Evolutionary conservation across 1,284 basidiomycete genomes (phyloP), one percentile per base, ranked within the genome.

Genomic region (Tausonia pullulans): DNA sequence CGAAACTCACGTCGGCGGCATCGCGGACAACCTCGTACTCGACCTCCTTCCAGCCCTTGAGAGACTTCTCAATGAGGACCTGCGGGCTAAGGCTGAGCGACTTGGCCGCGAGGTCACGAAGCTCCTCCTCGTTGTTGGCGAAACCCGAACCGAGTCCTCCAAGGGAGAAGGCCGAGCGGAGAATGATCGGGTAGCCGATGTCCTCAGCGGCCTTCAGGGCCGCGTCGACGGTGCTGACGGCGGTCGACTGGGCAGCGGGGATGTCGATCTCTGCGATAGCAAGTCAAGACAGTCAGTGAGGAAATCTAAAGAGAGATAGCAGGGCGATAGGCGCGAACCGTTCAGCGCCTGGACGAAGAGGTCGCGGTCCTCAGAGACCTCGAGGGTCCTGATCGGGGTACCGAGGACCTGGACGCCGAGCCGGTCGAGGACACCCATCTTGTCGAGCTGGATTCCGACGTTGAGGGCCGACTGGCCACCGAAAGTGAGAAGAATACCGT

Each of bases 11-110:
- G 75, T 98, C 93, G 62, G 91, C 91, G 71, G 85, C 92, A 76
- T 98, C 96, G 68, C 96, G 88, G 71, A 98, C 94, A 64, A 98
- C 96, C 77, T 98, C 96, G 74, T 98, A 99, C 78, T 99, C 96
- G 71, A 97, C 83, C 80, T 99, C 96, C 76, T 98, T 99, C 96
- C 96, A 99, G 57, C 96, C 96, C 78, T 98, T 98, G 85, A 99
- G 89, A 72, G 89, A 93, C 71, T 93, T 90, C 78, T 98, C 96
- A 70, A 98, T 94, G 64, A 99, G 82, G 58, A 98, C 91, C 77
- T 98, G 96, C 58, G 96, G 96, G 71, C 87, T 90, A 49, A 98
- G 81, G 74, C 86, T 87, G 67, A 99, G 83, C 74, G 87, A 87
- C 77, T 89, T 94, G 50, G 96, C 94, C 62, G 91, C 85, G 39